Evolutionary conservation across 345 rosid species (phyloP).

Genomic region (Ceriops tagal): DNA sequence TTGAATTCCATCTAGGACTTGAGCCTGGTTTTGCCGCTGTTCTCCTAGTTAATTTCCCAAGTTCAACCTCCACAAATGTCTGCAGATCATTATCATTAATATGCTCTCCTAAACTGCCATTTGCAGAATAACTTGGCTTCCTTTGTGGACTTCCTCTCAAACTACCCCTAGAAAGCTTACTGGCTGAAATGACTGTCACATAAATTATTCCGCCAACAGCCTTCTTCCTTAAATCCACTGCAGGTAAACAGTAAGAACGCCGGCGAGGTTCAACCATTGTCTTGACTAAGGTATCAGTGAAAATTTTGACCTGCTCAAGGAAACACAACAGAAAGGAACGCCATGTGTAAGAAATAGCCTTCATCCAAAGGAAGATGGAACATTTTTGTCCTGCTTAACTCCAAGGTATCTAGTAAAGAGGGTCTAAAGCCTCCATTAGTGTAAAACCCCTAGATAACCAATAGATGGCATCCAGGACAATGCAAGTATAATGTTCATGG

Average conservation of each 20-base stretch:
- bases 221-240: slow-evolving; percentile 72
- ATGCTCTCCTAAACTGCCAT: slow-evolving; percentile 34
- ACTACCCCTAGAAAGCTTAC: slow-evolving; percentile 49
- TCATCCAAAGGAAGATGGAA: background rate
- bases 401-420: too few relatives aligned
- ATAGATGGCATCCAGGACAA: too few relatives aligned
- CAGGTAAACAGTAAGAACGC: slow-evolving; percentile 68
- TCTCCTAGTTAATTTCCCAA: slow-evolving; percentile 73
- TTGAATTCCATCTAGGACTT: slow-evolving; percentile 72
- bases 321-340: slow-evolving; percentile 2
- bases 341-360: background rate
- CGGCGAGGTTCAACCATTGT: slow-evolving; percentile 96
- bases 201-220: slow-evolving; percentile 75
- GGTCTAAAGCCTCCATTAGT: too few relatives aligned
- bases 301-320: slow-evolving; percentile 56
- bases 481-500: too few relatives aligned
- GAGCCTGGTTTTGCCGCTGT: slow-evolving; percentile 60
- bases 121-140: slow-evolving; percentile 29
- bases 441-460: too few relatives aligned
- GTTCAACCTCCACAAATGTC: slow-evolving; percentile 92
- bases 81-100: slow-evolving; percentile 51
- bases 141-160: slow-evolving; percentile 64
- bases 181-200: slow-evolving; percentile 72
- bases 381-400: background rate
- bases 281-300: slow-evolving; percentile 76